Base-by-base conservation (phyloP, 345 rosid genomes). In the Toxicodendron radicans region DNA sequence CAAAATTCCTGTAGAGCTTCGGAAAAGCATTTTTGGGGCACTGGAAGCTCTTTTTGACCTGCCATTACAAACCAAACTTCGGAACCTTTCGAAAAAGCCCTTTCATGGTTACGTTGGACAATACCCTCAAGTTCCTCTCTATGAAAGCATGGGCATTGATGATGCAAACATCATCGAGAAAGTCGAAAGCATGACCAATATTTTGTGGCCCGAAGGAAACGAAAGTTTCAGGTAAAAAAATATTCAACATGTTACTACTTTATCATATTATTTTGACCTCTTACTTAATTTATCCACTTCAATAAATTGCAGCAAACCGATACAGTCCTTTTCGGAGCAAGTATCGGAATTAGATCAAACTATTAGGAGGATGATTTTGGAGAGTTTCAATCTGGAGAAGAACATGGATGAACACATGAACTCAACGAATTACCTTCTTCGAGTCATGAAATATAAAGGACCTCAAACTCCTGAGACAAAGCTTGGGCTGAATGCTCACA, bases 61-160 rank as follows among this genome's bases (percentile, higher is more conserved):
- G 7, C 91, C 97, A 2, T 72, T 87, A 58, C 73, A 83, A 32
- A 85, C 82, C 66, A 89, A 91, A 77, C 58, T 77, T 35, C 78
- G 45, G 56, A 89, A 87, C 38, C 76, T 80, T 0, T 89, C 89
- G 30, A 75, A 74, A 30, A 84, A 85, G 79, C 92, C 88, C 0
- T 85, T 45, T 53, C 85, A 84, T 66, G 92, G 89, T 21, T 91
- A 91, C n/a, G 81, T 85, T 0, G 92, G 89, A 49, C 90, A 80
- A 52, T 84, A 83, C 73, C 91, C 92, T 48, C 74, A 65, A 58
- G 85, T 79, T 16, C 89, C 97, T 21, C 56, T 89, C 18, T 86
- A 69, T 4, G 97, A 91, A 63, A 87, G 97, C 81, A 79, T 91
- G 79, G 92, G 89, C 23, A 86, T 89, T 68, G 89, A 86, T 27